Percentiles rank a stretch among this genome's conserved stretches.
These are phyloP conservation scores for Cutaneotrichosporon sp. DNA, from an alignment of 1,284 basidiomycete genomes.

Conservation along the genomic window DNA sequence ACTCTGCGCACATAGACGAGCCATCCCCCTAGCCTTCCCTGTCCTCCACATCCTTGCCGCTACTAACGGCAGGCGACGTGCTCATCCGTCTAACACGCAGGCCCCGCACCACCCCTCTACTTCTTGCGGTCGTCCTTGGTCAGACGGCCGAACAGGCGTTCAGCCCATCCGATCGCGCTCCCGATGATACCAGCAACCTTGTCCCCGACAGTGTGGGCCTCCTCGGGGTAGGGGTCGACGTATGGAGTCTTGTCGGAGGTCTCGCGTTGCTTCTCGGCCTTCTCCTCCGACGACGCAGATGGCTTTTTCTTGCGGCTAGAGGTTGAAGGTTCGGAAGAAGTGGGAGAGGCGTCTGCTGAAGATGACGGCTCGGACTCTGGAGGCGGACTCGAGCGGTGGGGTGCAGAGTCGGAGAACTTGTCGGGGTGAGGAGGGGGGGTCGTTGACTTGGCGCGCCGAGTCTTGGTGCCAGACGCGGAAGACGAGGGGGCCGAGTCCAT, in stretches of 20 bases:
- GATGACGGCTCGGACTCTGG: neutral
- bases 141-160: slow-evolving; percentile 27
- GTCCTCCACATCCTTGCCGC: too few relatives aligned
- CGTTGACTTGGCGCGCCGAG: too few relatives aligned
- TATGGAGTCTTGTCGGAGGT: neutral
- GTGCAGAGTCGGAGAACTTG: slow-evolving; percentile 1
- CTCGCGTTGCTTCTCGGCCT: neutral
- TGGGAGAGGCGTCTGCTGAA: too few relatives aligned
- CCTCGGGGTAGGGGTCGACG: slow-evolving; percentile 15
- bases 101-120: too few relatives aligned
- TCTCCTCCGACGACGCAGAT: neutral
- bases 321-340: neutral
- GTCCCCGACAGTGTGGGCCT: slow-evolving; percentile 24
- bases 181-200: slow-evolving; percentile 36
- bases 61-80: too few relatives aligned
- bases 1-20: too few relatives aligned
- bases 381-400: neutral
- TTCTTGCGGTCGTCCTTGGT: slow-evolving; percentile 13
- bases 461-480: neutral
- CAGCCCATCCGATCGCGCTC: slow-evolving; percentile 37
- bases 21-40: too few relatives aligned
- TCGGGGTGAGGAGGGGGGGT: slow-evolving; percentile 12
- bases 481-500: slow-evolving; percentile 3
- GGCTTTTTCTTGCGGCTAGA: neutral
- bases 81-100: too few relatives aligned